Evolutionary conservation across 2,329 filamentous ascomycete genomes (phyloP).

Genomic region (Penicillium glabrum): DNA sequence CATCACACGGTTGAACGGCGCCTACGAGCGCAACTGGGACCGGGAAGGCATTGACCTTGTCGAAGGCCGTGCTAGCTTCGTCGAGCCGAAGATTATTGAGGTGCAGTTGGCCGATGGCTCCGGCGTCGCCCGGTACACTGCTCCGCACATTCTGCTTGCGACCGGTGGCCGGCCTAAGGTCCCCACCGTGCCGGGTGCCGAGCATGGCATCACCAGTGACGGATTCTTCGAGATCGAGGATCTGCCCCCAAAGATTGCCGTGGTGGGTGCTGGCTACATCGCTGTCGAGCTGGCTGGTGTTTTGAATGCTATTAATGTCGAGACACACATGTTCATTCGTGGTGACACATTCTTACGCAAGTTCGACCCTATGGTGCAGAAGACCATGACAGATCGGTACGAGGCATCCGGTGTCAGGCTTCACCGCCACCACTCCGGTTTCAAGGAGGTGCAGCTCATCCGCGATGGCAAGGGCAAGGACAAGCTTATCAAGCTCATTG

Average conservation of each 20-base stretch:
- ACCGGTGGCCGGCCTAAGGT: too few relatives aligned
- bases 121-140: too few relatives aligned
- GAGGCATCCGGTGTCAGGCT: conserved; percentile 50
- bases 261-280: conserved; percentile 54
- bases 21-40: too few relatives aligned
- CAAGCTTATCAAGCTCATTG: conserved; percentile 47
- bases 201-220: too few relatives aligned
- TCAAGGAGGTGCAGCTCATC: conserved; percentile 50
- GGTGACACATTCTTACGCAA: conserved; percentile 49
- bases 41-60: too few relatives aligned
- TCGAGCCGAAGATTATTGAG: too few relatives aligned
- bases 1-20: too few relatives aligned
- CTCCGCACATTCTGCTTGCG: too few relatives aligned
- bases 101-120: too few relatives aligned
- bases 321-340: conserved; percentile 53
- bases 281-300: conserved; percentile 54
- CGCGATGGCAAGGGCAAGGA: conserved; percentile 48
- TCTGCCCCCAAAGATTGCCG: conserved; percentile 5
- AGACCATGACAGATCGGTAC: conserved; percentile 53
- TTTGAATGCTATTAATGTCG: conserved; percentile 49
- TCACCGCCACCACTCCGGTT: conserved; percentile 48
- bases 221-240: too few relatives aligned
- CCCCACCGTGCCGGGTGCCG: too few relatives aligned
- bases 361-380: conserved; percentile 54
- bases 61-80: too few relatives aligned